A percentile compares a stretch with the other conserved stretches of the same genome.
phyloP scores from a whole-genome alignment of 2,329 filamentous ascomycete species.

The Whalleya microplaca region DNA sequence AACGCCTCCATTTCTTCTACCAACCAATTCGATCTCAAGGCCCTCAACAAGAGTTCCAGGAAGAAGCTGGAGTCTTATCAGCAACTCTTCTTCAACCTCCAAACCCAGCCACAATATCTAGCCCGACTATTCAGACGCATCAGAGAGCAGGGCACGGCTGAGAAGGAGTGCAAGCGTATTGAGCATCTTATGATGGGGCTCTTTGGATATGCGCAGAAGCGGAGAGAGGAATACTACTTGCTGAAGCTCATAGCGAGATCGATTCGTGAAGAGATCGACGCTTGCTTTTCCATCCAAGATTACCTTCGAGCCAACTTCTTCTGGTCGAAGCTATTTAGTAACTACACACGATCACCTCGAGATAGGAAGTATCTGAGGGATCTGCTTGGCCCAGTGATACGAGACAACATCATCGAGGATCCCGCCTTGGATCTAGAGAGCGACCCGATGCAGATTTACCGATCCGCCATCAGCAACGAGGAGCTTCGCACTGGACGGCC shows the following conservation, averaged over 20 bases:
- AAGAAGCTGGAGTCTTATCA: constrained; percentile 97
- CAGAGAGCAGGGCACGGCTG: constrained; percentile 79
- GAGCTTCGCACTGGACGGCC: constrained; percentile 88
- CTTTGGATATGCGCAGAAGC: constrained; percentile 96
- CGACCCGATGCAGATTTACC: constrained; percentile 96
- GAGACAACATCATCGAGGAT: constrained; percentile 92
- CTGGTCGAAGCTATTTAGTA: constrained; percentile 84
- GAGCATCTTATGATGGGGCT: constrained; percentile 95
- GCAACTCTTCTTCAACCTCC: constrained; percentile 94
- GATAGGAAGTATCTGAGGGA: constrained; percentile 93
- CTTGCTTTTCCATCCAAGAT: constrained; percentile 74
- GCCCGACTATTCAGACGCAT: constrained; percentile 84
- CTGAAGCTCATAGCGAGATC: constrained; percentile 85
- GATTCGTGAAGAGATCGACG: constrained; percentile 83
- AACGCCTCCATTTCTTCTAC: constrained; percentile 87
- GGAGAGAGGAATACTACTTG: constrained; percentile 94
- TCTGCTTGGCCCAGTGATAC: constrained; percentile 80
- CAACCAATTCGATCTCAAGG: constrained; percentile 95
- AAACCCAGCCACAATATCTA: constrained; percentile 95
- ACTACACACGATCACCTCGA: constrained; percentile 87
- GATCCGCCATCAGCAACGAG: constrained; percentile 94
- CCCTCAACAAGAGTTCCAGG: constrained; percentile 93
- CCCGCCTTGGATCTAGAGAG: constrained; percentile 90
- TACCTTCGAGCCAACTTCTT: constrained; percentile 90
- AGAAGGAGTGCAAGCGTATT: constrained; percentile 91